Conservation (phyloP, 805 yeast species). For the Wickerhamiella spandovensis region DNA sequence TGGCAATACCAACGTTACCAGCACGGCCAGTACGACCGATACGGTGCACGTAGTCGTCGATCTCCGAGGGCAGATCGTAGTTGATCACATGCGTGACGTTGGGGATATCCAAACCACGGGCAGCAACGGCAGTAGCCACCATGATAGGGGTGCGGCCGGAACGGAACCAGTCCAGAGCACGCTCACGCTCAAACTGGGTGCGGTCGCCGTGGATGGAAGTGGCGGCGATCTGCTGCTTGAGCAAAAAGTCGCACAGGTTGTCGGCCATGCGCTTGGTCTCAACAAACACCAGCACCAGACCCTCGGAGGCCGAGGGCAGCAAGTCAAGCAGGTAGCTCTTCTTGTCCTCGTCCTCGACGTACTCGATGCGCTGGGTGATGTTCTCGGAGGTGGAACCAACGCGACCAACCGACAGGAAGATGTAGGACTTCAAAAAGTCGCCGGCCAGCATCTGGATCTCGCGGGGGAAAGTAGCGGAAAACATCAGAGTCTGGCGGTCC, state of each 20-base stretch:
- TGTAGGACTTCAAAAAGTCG: slow-evolving; percentile 91
- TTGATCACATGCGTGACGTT: slow-evolving; percentile 96
- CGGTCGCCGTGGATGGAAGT: slow-evolving; percentile 99
- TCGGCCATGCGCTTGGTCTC: slow-evolving; percentile 99
- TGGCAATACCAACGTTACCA: slow-evolving; percentile 97
- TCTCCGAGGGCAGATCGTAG: slow-evolving; percentile 92
- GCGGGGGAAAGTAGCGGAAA: slow-evolving; percentile 97
- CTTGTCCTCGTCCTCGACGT: slow-evolving; percentile 90
- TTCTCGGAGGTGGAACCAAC: slow-evolving; percentile 99
- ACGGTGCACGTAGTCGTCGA: slow-evolving; percentile 98
- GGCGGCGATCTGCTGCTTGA: slow-evolving; percentile 84
- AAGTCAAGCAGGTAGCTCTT: slow-evolving; percentile 81
- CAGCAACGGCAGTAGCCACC: slow-evolving; percentile 99
- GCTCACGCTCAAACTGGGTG: slow-evolving; percentile 94
- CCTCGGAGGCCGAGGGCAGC: slow-evolving; percentile 61
- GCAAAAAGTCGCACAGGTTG: slow-evolving; percentile 79
- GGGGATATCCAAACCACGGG: slow-evolving; percentile 99
- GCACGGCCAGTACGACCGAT: slow-evolving; percentile 99
- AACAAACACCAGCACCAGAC: slow-evolving; percentile 86
- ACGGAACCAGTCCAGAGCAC: slow-evolving; percentile 90
- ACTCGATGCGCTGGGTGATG: slow-evolving; percentile 84
- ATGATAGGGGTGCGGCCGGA: slow-evolving; percentile 82
- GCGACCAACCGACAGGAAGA: slow-evolving; percentile 94
- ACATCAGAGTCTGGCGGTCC: slow-evolving; percentile 93
- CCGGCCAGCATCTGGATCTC: slow-evolving; percentile 95